phyloP scores from a whole-genome alignment of 2,329 filamentous ascomycete genomes.

The Aspergillus pseudoterreus region DNA sequence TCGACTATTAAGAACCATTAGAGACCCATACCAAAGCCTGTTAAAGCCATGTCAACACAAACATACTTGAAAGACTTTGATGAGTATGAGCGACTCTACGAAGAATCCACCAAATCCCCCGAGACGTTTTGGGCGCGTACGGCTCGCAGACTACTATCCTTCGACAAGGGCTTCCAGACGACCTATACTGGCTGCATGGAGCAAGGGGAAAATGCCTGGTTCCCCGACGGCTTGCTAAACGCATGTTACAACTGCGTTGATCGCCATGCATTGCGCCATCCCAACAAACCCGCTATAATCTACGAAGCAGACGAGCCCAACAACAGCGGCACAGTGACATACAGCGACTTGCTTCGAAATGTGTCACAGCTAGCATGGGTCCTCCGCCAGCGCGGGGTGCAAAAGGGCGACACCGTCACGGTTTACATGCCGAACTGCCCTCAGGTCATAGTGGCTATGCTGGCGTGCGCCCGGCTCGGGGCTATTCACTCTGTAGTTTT shows the following conservation, averaged over 20 bases:
- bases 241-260: background rate
- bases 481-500: slow-evolving; percentile 95
- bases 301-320: background rate
- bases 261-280: background rate
- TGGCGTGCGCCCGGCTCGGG: slow-evolving; percentile 84
- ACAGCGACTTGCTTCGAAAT: background rate
- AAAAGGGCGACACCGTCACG: background rate
- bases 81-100: background rate
- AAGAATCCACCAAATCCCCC: background rate
- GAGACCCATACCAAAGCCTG: too few relatives aligned
- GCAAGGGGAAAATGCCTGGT: background rate
- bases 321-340: background rate
- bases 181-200: background rate
- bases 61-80: background rate
- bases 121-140: background rate
- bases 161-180: background rate
- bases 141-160: background rate
- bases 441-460: slow-evolving; percentile 44
- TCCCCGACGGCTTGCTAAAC: background rate
- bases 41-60: background rate
- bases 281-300: background rate
- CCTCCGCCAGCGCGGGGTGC: background rate
- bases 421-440: background rate
- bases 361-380: background rate
- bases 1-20: too few relatives aligned